Conservation (phyloP, 192 early-diverging fungal species). For the Coemansia sp. region DNA sequence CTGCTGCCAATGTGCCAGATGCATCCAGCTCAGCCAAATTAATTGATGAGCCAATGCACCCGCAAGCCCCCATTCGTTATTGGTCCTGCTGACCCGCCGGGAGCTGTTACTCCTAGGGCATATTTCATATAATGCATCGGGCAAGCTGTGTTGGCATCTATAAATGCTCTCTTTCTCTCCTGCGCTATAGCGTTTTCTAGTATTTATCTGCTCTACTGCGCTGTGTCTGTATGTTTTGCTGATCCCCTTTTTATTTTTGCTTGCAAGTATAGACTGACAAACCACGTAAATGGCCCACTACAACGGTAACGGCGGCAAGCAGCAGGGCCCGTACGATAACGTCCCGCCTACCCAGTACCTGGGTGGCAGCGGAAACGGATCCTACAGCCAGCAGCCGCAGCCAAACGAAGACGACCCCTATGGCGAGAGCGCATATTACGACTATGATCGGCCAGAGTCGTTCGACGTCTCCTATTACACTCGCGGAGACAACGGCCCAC, state of each 20-base stretch:
- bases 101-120: neutral
- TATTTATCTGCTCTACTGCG: conserved; percentile 1
- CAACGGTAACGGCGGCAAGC: conserved; percentile 26
- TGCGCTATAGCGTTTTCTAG: too few relatives aligned
- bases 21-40: conserved; percentile 13
- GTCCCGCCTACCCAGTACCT: conserved; percentile 54
- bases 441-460: conserved; percentile 54
- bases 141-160: too few relatives aligned
- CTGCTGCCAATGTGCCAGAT: neutral
- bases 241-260: conserved; percentile 1
- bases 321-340: conserved; percentile 43
- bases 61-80: conserved; percentile 6
- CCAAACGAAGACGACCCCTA: conserved; percentile 49
- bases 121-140: too few relatives aligned
- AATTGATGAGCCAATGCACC: conserved; percentile 5
- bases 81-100: conserved; percentile 8
- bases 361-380: conserved; percentile 31
- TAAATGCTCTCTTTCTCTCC: too few relatives aligned
- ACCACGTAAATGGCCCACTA: conserved; percentile 33
- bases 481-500: conserved; percentile 20
- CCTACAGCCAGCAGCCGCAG: conserved; percentile 14
- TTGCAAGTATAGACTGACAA: conserved; percentile 3
- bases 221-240: conserved; percentile 2
- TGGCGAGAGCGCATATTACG: conserved; percentile 44
- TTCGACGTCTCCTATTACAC: conserved; percentile 60